Conservation (phyloP, 78 protist genomes). For the Goniomonas avonlea region DNA sequence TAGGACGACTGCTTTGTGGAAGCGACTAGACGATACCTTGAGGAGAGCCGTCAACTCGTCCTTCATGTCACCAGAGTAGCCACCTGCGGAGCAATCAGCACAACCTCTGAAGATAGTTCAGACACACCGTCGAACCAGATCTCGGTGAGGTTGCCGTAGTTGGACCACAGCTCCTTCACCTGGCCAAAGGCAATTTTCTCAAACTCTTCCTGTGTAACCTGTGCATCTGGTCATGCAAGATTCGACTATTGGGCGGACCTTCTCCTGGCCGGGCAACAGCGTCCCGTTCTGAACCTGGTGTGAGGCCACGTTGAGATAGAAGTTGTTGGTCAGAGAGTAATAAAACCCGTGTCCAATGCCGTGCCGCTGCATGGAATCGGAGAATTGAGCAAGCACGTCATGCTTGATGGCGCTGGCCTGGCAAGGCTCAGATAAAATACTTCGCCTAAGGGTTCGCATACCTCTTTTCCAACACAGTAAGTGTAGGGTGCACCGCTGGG, state of each 20-base stretch:
- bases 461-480: not conserved
- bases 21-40: too few species aligned
- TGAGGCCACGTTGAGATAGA: not conserved
- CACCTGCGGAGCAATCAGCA: not conserved
- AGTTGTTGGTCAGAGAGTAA: not conserved
- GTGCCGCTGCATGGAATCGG: not conserved
- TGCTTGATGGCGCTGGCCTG: too few species aligned
- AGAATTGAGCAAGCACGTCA: too few species aligned
- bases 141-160: not conserved
- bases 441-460: not conserved
- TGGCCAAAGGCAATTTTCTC: not conserved
- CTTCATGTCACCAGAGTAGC: too few species aligned
- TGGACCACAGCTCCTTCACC: not conserved
- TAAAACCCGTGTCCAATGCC: not conserved
- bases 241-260: too few species aligned
- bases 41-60: too few species aligned
- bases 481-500: not conserved
- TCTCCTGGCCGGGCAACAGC: not conserved
- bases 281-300: not conserved
- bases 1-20: too few species aligned
- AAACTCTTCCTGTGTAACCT: not conserved
- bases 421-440: not conserved
- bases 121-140: not conserved
- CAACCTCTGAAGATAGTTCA: not conserved
- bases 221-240: too few species aligned